phyloP scores from a whole-genome alignment of 2,329 filamentous ascomycete genomes.

The Monosporascus sp. region DNA sequence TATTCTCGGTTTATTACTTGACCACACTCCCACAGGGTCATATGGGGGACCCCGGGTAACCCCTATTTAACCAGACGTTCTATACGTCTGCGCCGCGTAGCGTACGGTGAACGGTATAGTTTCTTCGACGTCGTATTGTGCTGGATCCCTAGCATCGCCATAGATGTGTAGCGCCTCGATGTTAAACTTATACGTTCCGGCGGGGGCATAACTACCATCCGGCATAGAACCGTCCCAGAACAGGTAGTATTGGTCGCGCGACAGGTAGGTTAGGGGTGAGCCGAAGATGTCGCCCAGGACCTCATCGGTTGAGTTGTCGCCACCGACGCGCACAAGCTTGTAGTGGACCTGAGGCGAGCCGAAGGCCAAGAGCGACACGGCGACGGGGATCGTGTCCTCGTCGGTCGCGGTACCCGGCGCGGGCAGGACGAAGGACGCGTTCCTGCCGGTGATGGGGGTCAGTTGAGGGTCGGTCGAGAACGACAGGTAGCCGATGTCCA shows the following conservation, averaged over 20 bases:
- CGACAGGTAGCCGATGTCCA: constrained; percentile 30
- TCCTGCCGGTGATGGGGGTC: constrained; percentile 16
- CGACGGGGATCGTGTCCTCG: constrained; percentile 29
- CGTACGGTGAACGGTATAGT: constrained; percentile 38
- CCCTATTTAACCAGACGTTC: not conserved
- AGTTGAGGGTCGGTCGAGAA: constrained; percentile 27
- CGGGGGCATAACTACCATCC: constrained; percentile 41
- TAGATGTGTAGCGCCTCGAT: constrained; percentile 46
- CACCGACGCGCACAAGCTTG: constrained; percentile 38
- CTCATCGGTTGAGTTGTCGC: constrained; percentile 23
- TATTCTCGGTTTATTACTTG: too few relatives aligned
- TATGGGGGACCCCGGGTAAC: not conserved
- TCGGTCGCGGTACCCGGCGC: constrained; percentile 14
- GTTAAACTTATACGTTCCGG: constrained; percentile 44
- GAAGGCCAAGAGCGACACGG: constrained; percentile 37
- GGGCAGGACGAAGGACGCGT: constrained; percentile 20
- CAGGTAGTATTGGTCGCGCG: constrained; percentile 26
- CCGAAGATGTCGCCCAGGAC: constrained; percentile 33
- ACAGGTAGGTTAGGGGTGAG: constrained; percentile 32
- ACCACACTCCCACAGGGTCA: too few relatives aligned
- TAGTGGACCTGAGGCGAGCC: constrained; percentile 39
- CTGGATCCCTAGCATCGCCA: constrained; percentile 36
- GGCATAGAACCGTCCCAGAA: constrained; percentile 42
- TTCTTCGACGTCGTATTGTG: constrained; percentile 42
- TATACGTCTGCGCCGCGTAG: constrained; percentile 25